A percentile compares a stretch with the other conserved stretches of the same genome.
These are phyloP conservation scores for Monosporascus sp. DNA, from an alignment of 2,329 filamentous ascomycete genomes.

Conservation along the genomic window DNA sequence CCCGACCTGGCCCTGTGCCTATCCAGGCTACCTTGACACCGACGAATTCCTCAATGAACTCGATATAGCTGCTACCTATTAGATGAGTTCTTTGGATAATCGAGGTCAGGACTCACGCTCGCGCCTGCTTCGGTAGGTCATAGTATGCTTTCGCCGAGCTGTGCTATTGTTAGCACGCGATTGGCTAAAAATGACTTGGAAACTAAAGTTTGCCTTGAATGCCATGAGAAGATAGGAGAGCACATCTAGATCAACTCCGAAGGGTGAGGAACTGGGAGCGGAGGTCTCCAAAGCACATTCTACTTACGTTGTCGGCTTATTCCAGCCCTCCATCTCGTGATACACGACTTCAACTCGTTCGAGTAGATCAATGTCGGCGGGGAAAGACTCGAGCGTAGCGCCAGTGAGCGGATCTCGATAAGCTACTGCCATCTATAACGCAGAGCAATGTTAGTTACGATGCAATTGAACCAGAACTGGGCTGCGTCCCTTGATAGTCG, in stretches of 20 bases:
- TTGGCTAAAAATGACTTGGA: no score
- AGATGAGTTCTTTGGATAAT: background rate
- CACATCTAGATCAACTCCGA: no score
- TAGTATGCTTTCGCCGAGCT: background rate
- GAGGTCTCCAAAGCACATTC: no score
- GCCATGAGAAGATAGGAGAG: no score
- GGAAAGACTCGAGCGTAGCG: conserved; percentile 1
- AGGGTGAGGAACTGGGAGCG: no score
- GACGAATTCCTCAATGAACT: conserved; percentile 3
- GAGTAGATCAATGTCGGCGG: conserved; percentile 1
- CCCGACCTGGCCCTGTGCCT: background rate
- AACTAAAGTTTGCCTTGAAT: no score
- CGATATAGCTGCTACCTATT: background rate
- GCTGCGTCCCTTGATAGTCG: conserved; percentile 54
- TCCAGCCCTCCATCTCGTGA: conserved; percentile 5
- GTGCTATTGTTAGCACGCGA: no score
- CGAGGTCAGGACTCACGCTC: background rate
- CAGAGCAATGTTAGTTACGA: background rate
- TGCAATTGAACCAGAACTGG: background rate
- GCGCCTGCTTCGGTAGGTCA: conserved; percentile 1
- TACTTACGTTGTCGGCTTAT: conserved; percentile 3
- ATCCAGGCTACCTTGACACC: conserved; percentile 3
- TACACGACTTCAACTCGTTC: conserved; percentile 2
- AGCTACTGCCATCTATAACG: background rate
- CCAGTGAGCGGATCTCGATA: background rate